A percentile compares a stretch with the other conserved stretches of the same genome.
phyloP scores from a whole-genome alignment of 2,329 filamentous ascomycete species.

The Fusarium liriodendri region DNA sequence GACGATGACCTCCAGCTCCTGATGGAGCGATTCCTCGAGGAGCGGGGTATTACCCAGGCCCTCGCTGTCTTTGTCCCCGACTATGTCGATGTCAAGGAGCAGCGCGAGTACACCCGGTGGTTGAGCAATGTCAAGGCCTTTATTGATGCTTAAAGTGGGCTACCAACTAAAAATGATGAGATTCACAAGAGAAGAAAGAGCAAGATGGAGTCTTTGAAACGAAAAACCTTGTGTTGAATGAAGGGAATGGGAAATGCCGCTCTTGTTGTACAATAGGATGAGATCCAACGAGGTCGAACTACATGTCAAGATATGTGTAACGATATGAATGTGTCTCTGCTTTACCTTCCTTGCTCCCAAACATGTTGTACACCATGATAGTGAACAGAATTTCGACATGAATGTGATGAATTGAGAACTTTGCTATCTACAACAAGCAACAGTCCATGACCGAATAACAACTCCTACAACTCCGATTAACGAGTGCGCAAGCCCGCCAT shows the following conservation, averaged over 20 bases:
- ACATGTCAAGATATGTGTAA: slow-evolving; percentile 41
- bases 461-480: slow-evolving; percentile 46
- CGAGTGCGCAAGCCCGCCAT: slow-evolving; percentile 44
- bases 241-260: slow-evolving; percentile 39
- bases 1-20: slow-evolving; percentile 95
- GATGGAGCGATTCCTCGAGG: slow-evolving; percentile 93
- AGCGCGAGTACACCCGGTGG: slow-evolving; percentile 95
- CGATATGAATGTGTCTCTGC: slow-evolving; percentile 33
- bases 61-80: slow-evolving; percentile 93
- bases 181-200: slow-evolving; percentile 19
- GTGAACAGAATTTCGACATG: slow-evolving; percentile 8
- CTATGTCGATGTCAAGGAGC: slow-evolving; percentile 98
- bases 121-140: slow-evolving; percentile 88
- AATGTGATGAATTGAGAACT: slow-evolving; percentile 29
- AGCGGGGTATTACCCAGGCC: slow-evolving; percentile 88
- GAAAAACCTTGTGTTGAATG: slow-evolving; percentile 32
- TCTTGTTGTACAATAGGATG: slow-evolving; percentile 46
- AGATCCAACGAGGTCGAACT: slow-evolving; percentile 35
- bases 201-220: slow-evolving; percentile 16
- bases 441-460: slow-evolving; percentile 33
- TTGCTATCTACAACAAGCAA: slow-evolving; percentile 35
- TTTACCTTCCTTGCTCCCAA: background rate
- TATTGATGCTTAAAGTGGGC: slow-evolving; percentile 70
- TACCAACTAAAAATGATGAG: background rate
- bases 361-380: background rate